phyloP scores from a whole-genome alignment of 768 basidiomycete species.

The Hygrocybe punicea region DNA sequence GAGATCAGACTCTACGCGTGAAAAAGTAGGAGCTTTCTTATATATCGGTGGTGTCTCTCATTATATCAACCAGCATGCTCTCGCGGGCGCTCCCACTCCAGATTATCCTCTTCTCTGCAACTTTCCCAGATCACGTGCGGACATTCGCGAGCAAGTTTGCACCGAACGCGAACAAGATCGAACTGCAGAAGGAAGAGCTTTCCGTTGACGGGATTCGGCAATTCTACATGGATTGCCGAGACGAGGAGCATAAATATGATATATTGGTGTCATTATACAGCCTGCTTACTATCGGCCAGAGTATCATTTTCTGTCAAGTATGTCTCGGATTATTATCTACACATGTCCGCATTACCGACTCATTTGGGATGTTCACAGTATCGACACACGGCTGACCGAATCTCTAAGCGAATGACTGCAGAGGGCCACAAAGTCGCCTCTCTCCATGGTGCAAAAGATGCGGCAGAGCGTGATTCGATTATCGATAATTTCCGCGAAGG shows the following conservation, averaged over 20 bases:
- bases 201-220: slow-evolving; percentile 93
- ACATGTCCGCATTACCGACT: background rate
- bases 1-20: slow-evolving; percentile 88
- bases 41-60: background rate
- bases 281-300: slow-evolving; percentile 92
- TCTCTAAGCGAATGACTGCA: slow-evolving; percentile 82
- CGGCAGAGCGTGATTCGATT: slow-evolving; percentile 81
- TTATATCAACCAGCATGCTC: slow-evolving; percentile 46
- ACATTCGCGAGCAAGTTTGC: slow-evolving; percentile 91
- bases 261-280: slow-evolving; percentile 88
- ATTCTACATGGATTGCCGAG: slow-evolving; percentile 94
- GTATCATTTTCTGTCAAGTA: slow-evolving; percentile 97
- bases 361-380: slow-evolving; percentile 44
- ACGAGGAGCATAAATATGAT: slow-evolving; percentile 93
- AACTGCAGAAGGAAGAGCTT: slow-evolving; percentile 89
- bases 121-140: slow-evolving; percentile 92
- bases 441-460: slow-evolving; percentile 91
- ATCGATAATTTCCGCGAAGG: slow-evolving; percentile 97
- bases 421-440: slow-evolving; percentile 98
- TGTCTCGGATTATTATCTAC: slow-evolving; percentile 24
- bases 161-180: slow-evolving; percentile 93
- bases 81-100: slow-evolving; percentile 57
- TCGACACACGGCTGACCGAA: slow-evolving; percentile 88
- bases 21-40: slow-evolving; percentile 67
- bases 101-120: slow-evolving; percentile 96